Base-by-base conservation (phyloP, 768 basidiomycete species). In the Tricholoma matsutake region DNA sequence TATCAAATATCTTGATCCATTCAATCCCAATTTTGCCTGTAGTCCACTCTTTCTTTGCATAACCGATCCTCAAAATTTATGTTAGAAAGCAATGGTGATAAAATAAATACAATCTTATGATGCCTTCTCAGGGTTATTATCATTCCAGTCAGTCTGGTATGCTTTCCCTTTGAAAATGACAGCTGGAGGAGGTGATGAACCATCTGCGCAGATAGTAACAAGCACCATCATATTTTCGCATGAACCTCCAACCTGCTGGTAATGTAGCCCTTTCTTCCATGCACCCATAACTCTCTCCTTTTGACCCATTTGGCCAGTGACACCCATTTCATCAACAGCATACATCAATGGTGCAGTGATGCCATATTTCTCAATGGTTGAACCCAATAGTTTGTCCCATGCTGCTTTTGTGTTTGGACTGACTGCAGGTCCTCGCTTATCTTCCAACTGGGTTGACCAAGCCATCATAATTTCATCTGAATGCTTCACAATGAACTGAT, bases 141-240 rank as follows among this genome's bases (percentile, higher is more conserved):
- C 41, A 13, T 59, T 56, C 75, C 74, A 80, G 28, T 69, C 68
- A 45, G 55, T 55, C 54, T 61, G 61, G 39, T 76, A 61, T 25
- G 71, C 65, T 62, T 75, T 65, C 13, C 72, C 76, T 60, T 78
- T 78, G 70, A 67, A 78, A 18, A 80, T 75, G 8, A 79, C 62
- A 7, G 71, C 65, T 2, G 75, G 75, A n/a, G 53, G 56, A 2
- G 77, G 35, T 0, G 63, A 51, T 0, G 73, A 71, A 4, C 37
- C 37, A 39, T 1, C 79, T 39, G 37, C 75, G 67, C 79, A 71
- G 53, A 79, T 78, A n/a, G 73, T 75, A 6, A 76, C 69, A 16
- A 78, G 20, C 0, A 64, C 73, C n/a, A 75, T 79, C 11, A 72
- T 68, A 59, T 74, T 78, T 60, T 79, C 72, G 0, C 67, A 49